Conservation (phyloP, 2,329 filamentous ascomycete species). For the Chaetomium sp. region DNA sequence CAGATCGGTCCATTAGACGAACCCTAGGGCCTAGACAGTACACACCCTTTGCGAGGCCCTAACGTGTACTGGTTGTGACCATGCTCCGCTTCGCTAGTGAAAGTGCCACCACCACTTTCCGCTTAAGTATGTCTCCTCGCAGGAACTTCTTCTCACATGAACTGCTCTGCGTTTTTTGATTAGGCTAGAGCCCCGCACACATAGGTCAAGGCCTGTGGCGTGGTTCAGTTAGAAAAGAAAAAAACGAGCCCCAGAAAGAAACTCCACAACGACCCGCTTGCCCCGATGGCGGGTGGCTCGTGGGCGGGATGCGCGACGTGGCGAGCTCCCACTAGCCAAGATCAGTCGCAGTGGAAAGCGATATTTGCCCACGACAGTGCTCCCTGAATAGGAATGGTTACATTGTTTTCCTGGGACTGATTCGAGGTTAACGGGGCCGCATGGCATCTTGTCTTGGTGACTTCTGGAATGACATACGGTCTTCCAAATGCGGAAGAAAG, state of each 20-base stretch:
- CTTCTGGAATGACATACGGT: constrained; percentile 4
- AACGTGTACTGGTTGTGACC: constrained; percentile 11
- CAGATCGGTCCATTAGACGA: neutral
- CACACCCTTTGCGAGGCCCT: neutral
- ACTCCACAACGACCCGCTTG: constrained; percentile 12
- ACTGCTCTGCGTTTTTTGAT: constrained; percentile 13
- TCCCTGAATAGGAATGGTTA: constrained; percentile 5
- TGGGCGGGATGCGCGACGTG: constrained; percentile 21
- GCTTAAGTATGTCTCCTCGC: constrained; percentile 14
- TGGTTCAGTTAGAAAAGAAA: neutral
- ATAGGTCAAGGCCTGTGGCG: neutral
- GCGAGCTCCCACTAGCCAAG: constrained; percentile 20
- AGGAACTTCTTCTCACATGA: constrained; percentile 24
- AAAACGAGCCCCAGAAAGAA: neutral
- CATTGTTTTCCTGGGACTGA: constrained; percentile 11
- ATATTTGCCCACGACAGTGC: constrained; percentile 2
- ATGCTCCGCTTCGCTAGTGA: constrained; percentile 12
- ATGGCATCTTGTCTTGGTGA: constrained; percentile 1
- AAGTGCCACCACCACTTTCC: constrained; percentile 1
- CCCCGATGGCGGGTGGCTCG: constrained; percentile 9
- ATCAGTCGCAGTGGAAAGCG: neutral
- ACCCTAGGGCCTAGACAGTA: neutral
- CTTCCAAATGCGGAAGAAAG: constrained; percentile 3
- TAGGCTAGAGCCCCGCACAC: constrained; percentile 6
- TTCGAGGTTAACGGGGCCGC: neutral